Evolutionary conservation across 768 basidiomycete species (phyloP), one percentile per base, ranked within the genome.

Genomic region (Boletus reticuloceps): DNA sequence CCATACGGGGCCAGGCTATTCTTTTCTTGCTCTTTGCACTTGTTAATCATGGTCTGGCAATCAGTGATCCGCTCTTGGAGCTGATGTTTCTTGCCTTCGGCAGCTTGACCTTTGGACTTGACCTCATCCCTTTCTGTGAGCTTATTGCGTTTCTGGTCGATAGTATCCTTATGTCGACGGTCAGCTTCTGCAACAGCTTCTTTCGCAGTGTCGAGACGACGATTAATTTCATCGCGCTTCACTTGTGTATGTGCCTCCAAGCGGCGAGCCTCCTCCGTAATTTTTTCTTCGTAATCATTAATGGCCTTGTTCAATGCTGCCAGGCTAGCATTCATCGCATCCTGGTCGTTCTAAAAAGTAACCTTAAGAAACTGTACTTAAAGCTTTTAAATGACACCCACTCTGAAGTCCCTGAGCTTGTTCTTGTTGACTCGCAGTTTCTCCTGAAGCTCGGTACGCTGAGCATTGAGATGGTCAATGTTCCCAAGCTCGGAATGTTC

Each of bases 1-100:
- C 90, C 90, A 59, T 84, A 91, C 3, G 83, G 77, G 11, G 82
- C 75, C 16, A 86, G 76, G 40, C 73, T 77, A 62, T 89, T 84
- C 56, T 78, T 76, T 61, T 84, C 82, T 38, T 79, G 75, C 45
- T 79, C 76, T 42, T 69, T 74, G 41, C 80, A 80, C 22, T 74
- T 72, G 41, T 64, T 63, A 50, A 89, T 82, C 73, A 82, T 79
- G 11, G 70, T 69, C 36, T 84, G 74, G 47, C 74, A 76, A 16
- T 79, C 72, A 14, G 64, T 58, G 51, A 90, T 80, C 29, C 75
- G 69, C 0, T 66, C 67, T 58, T 76, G 64, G n/a, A 79, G 61
- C 5, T 69, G 61, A 0, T 65, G 56, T 44, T 62, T 58, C 52
- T 71, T 69, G 1, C 41, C 58, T 3, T 82, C 77, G 6, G 70